Percentiles rank a stretch among this genome's conserved stretches.
phyloP scores from a whole-genome alignment of 75 land plant genomes.

The Cryptomeria japonica region DNA sequence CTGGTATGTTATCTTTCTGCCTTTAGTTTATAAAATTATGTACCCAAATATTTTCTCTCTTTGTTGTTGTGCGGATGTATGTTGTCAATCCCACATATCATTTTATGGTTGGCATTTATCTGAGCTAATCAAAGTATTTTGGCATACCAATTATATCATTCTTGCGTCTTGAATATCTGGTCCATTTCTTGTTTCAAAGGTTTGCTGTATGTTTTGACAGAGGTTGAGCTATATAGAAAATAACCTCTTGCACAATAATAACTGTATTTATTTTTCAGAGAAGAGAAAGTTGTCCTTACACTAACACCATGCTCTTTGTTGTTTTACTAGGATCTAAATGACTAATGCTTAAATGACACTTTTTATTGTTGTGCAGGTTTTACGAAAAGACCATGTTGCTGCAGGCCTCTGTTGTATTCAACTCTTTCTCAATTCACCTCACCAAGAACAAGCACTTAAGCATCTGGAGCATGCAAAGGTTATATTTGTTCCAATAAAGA shows the following conservation, averaged over 20 bases:
- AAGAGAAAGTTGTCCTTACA: background rate
- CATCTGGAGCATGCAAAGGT: conserved; percentile 96
- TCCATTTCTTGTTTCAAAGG: background rate
- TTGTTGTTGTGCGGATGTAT: background rate
- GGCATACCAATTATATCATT: background rate
- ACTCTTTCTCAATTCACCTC: conserved; percentile 84
- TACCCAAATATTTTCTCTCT: background rate
- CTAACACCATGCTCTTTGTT: background rate
- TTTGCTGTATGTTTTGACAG: background rate
- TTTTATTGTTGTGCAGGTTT: conserved; percentile 51
- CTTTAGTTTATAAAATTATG: background rate
- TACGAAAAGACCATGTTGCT: conserved; percentile 88
- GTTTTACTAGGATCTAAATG: background rate
- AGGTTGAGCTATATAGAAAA: background rate
- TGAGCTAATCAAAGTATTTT: background rate
- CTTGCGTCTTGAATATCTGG: background rate
- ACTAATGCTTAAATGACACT: background rate
- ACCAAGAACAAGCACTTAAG: conserved; percentile 88
- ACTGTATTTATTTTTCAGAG: background rate
- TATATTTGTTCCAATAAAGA: background rate
- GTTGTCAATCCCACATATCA: background rate
- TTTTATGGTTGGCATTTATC: background rate
- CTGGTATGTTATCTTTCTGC: background rate
- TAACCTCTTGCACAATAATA: background rate
- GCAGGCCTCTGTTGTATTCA: conserved; percentile 99